Evolutionary conservation across 768 basidiomycete genomes (phyloP), one percentile per base, ranked within the genome.

Genomic region (Tephrocybe sp.): DNA sequence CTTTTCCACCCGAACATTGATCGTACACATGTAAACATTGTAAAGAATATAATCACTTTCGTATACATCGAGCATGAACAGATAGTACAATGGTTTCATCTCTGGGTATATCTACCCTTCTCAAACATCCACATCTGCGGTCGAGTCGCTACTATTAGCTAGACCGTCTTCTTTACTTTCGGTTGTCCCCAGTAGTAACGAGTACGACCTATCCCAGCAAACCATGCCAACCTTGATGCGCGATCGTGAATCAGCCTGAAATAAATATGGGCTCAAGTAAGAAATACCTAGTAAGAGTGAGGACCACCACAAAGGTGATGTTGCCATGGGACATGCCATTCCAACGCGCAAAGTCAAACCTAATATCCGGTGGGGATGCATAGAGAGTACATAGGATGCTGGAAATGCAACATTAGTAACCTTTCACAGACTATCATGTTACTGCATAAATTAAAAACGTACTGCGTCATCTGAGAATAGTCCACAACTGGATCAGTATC

Each of bases 311-410:
- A 49, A 82, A 69, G 3, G 86, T 82, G 60, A 89, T 83, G 58
- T 90, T 91, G 27, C 88, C 88, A 56, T 90, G 88, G 0, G 82
- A 86, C 73, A 79, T 84, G 22, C 73, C 61, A 63, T 89, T 90
- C 89, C 88, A 91, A 12, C 61, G 57, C 7, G 61, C 62, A 29
- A 78, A 69, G 22, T 71, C 67, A 50, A 73, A 82, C 41, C 73
- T 74, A 53, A 87, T 63, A 22, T 77, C 69, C 27, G 65, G 56
- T 0, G 89, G 89, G 23, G 89, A 75, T 7, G 77, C 77, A 31
- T 79, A 45, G 57, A 82, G 75, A 13, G 83, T 80, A 25, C 71
- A 74, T 11, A 15, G 69, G 53, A 90, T 77, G 60, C 88, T 90
- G 53, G 86, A 50, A 45, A 45, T n/a, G n/a, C n/a, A 38, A n/a